These are phyloP conservation scores for Hygrocybe coccinea DNA, from an alignment of 768 basidiomycete genomes.

Conservation along the genomic window DNA sequence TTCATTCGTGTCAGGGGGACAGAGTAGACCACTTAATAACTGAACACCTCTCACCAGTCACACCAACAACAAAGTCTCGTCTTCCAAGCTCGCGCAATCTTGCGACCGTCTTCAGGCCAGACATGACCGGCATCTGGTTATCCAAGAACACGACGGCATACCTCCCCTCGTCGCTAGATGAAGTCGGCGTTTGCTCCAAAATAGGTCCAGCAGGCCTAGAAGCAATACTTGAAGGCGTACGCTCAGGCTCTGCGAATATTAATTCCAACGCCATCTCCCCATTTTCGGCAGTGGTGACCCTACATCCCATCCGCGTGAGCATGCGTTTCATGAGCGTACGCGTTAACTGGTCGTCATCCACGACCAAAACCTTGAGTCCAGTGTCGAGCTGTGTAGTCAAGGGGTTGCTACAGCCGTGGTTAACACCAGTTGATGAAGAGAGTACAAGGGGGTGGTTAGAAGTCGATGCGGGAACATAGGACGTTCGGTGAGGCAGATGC, in stretches of 20 bases:
- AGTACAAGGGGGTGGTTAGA: background rate
- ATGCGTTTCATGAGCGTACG: slow-evolving; percentile 76
- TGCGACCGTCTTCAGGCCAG: slow-evolving; percentile 65
- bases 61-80: slow-evolving; percentile 73
- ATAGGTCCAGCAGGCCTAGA: slow-evolving; percentile 35
- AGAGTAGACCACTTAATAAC: background rate
- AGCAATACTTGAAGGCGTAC: slow-evolving; percentile 39
- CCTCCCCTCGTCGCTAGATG: slow-evolving; percentile 18
- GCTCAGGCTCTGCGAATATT: slow-evolving; percentile 45
- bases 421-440: background rate
- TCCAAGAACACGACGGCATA: slow-evolving; percentile 51
- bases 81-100: slow-evolving; percentile 62
- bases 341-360: slow-evolving; percentile 80
- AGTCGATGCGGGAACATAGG: background rate
- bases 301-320: slow-evolving; percentile 72
- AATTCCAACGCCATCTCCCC: slow-evolving; percentile 72
- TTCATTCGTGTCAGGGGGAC: slow-evolving; percentile 3
- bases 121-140: slow-evolving; percentile 83
- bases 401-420: slow-evolving; percentile 12
- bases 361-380: slow-evolving; percentile 65
- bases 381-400: slow-evolving; percentile 39
- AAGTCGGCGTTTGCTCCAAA: slow-evolving; percentile 30
- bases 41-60: slow-evolving; percentile 50
- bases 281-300: slow-evolving; percentile 81
- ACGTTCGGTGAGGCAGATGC: background rate